phyloP scores from a whole-genome alignment of 2,329 filamentous ascomycete genomes.

The Tetracladium maxilliforme region DNA sequence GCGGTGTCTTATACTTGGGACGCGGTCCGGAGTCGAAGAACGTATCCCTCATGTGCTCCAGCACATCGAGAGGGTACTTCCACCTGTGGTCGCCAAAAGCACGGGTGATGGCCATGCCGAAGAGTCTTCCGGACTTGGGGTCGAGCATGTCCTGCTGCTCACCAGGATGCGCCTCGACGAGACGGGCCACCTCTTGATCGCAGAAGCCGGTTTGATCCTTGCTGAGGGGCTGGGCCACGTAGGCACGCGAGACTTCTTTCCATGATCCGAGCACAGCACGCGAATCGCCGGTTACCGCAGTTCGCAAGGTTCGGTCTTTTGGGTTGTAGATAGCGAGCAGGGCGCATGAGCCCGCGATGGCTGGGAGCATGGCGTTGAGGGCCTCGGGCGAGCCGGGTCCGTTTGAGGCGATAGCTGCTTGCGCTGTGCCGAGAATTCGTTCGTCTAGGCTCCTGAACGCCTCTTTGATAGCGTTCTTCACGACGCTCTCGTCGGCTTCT shows the following conservation, averaged over 20 bases:
- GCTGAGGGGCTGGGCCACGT: constrained; percentile 40
- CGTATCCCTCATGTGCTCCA: constrained; percentile 24
- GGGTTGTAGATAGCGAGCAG: constrained; percentile 49
- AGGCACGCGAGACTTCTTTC: not conserved
- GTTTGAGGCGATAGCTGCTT: constrained; percentile 17
- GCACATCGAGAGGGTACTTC: constrained; percentile 45
- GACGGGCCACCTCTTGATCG: constrained; percentile 35
- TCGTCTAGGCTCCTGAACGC: constrained; percentile 42
- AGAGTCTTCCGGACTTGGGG: constrained; percentile 35
- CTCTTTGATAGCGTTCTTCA: constrained; percentile 39
- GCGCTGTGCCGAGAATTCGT: constrained; percentile 29
- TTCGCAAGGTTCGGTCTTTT: constrained; percentile 32
- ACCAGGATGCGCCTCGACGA: constrained; percentile 43
- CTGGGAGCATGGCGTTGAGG: constrained; percentile 16
- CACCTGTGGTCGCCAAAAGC: constrained; percentile 55
- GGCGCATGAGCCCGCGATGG: constrained; percentile 44
- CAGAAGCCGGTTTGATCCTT: constrained; percentile 54
- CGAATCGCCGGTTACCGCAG: constrained; percentile 54
- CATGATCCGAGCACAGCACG: constrained; percentile 42
- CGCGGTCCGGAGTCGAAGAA: constrained; percentile 24
- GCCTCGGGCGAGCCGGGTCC: constrained; percentile 12
- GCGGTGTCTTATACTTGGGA: constrained; percentile 35
- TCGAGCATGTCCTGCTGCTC: constrained; percentile 39
- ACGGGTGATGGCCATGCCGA: constrained; percentile 46
- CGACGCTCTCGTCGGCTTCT: constrained; percentile 21